Conservation (phyloP, 2,329 filamentous ascomycete species). For the Davidsoniella eucalypti region DNA sequence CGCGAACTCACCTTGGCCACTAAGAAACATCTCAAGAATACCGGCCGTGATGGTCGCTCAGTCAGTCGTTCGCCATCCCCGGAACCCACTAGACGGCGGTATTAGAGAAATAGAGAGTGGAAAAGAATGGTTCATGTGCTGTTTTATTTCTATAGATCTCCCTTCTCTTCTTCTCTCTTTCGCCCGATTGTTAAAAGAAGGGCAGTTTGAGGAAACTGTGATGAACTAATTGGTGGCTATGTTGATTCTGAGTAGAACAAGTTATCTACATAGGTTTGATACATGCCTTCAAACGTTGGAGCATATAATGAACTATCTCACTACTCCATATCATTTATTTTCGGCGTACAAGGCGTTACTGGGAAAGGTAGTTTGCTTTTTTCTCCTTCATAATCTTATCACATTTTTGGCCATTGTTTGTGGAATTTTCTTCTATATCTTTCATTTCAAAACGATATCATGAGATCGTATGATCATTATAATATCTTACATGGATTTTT, state of each 20-base stretch:
- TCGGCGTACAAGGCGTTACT: too few species aligned
- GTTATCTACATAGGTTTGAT: too few species aligned
- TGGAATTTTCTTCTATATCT: too few species aligned
- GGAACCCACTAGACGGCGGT: conserved; percentile 61
- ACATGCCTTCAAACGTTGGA: too few species aligned
- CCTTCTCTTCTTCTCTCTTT: neutral
- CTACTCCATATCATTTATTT: too few species aligned
- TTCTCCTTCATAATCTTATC: too few species aligned
- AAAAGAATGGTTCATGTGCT: neutral
- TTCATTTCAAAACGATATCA: too few species aligned
- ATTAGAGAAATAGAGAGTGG: conserved; percentile 23
- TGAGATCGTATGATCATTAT: too few species aligned
- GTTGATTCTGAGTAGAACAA: neutral
- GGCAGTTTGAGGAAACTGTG: neutral
- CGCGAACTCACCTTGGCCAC: conserved; percentile 72
- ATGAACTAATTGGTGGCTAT: neutral
- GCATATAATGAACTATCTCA: too few species aligned
- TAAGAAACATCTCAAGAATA: conserved; percentile 87
- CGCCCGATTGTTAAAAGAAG: neutral
- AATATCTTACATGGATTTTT: too few species aligned
- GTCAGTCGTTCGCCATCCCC: conserved; percentile 70
- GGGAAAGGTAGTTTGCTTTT: too few species aligned
- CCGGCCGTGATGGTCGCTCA: conserved; percentile 72
- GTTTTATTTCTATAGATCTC: neutral
- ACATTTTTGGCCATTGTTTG: too few species aligned